These are phyloP conservation scores for Suillus lakei DNA, from an alignment of 768 basidiomycete species.

Conservation along the genomic window DNA sequence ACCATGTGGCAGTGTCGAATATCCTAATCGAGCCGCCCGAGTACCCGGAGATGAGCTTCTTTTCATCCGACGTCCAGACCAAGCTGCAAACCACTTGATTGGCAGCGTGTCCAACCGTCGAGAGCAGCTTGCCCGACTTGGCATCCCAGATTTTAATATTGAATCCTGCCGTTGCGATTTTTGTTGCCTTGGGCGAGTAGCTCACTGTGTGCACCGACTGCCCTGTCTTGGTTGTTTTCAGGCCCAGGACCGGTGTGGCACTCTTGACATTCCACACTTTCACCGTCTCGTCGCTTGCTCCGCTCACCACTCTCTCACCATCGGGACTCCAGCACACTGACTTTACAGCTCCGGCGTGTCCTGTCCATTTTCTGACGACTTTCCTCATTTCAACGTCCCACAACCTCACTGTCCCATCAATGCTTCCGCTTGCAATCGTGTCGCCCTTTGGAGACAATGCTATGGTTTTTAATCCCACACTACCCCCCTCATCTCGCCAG, in stretches of 20 bases:
- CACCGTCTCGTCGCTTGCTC: neutral
- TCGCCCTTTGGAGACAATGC: slow-evolving; percentile 33
- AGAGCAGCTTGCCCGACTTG: slow-evolving; percentile 21
- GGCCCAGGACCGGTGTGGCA: slow-evolving; percentile 4
- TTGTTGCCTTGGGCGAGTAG: slow-evolving; percentile 33
- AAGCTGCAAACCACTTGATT: neutral
- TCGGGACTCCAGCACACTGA: slow-evolving; percentile 31
- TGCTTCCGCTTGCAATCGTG: slow-evolving; percentile 27
- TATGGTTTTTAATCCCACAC: slow-evolving; percentile 12
- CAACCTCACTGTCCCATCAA: slow-evolving; percentile 19
- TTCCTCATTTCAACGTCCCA: slow-evolving; percentile 31
- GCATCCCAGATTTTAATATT: slow-evolving; percentile 37
- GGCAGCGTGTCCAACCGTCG: neutral
- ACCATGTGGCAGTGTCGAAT: neutral
- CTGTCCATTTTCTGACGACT: slow-evolving; percentile 13
- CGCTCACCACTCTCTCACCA: neutral
- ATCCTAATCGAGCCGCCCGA: neutral
- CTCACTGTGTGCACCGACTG: slow-evolving; percentile 27
- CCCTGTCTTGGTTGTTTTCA: slow-evolving; percentile 18
- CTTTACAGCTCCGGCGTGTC: slow-evolving; percentile 24
- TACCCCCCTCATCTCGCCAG: neutral
- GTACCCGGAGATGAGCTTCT: neutral
- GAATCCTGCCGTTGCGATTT: slow-evolving; percentile 30
- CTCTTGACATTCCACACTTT: neutral
- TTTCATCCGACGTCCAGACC: neutral